Evolutionary conservation across 495 filamentous ascomycete genomes (phyloP).

Genomic region (Penicillium malachiteum): DNA sequence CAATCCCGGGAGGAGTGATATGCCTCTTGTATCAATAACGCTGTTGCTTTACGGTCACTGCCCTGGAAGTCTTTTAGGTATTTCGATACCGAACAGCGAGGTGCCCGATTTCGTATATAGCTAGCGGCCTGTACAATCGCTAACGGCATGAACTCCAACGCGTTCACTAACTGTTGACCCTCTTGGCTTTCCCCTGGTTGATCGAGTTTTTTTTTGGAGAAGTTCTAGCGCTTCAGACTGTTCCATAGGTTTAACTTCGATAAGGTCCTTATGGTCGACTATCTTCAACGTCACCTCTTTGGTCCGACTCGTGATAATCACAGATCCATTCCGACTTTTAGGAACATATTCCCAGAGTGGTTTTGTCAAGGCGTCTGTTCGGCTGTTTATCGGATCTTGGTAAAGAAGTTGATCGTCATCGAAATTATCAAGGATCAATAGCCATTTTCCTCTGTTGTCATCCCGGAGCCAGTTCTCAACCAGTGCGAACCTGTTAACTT

Average conservation of each 20-base stretch:
- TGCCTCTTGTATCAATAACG: not conserved
- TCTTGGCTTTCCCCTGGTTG: conserved; percentile 3
- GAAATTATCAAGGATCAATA: conserved; percentile 3
- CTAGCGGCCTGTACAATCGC: conserved; percentile 37
- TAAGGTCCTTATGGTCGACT: conserved; percentile 32
- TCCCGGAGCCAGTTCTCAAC: conserved; percentile 36
- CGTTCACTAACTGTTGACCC: conserved; percentile 24
- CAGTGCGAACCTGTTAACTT: conserved; percentile 36
- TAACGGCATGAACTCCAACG: conserved; percentile 37
- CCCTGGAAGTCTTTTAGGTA: conserved; percentile 36
- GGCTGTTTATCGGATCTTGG: too few relatives aligned
- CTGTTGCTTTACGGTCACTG: not conserved
- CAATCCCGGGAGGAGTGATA: conserved; percentile 16
- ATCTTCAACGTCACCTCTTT: conserved; percentile 21
- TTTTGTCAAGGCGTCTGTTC: not conserved
- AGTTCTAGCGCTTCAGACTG: conserved; percentile 32
- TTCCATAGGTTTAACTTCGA: conserved; percentile 37
- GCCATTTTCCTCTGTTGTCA: not conserved
- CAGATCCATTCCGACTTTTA: not conserved
- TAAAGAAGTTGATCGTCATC: not conserved
- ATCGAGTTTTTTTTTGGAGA: conserved; percentile 35
- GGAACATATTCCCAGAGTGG: not conserved
- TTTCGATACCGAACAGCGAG: conserved; percentile 9
- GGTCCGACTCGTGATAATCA: conserved; percentile 29
- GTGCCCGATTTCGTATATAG: conserved; percentile 35